Evolutionary conservation across 139 green algal species (phyloP).

Genomic region (Volvox reticuliferus): DNA sequence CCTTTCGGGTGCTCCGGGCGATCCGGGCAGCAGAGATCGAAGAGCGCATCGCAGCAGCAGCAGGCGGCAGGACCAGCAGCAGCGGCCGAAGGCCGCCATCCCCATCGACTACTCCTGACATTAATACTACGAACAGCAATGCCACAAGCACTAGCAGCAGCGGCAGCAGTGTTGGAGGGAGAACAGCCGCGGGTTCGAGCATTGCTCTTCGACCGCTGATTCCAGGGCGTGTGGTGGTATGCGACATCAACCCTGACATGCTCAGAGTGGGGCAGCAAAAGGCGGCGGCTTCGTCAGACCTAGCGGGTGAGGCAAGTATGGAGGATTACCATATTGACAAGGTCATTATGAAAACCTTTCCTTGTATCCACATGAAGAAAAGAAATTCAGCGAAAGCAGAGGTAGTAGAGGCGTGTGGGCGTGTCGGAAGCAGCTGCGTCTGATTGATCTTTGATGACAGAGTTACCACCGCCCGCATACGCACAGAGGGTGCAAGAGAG

Average conservation of each 20-base stretch:
- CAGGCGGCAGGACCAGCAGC: neutral
- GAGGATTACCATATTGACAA: no score
- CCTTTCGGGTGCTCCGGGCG: conserved; percentile 82
- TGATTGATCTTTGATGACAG: no score
- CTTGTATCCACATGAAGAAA: no score
- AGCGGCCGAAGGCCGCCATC: neutral
- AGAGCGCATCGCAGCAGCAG: conserved; percentile 29
- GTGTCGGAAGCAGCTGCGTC: no score
- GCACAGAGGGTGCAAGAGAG: no score
- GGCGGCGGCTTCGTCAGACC: conserved; percentile 57
- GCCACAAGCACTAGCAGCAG: neutral
- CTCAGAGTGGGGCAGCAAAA: conserved; percentile 85
- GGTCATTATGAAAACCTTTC: no score
- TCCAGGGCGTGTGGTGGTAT: conserved; percentile 73
- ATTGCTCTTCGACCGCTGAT: neutral
- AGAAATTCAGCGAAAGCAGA: no score
- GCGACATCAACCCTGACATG: conserved; percentile 98
- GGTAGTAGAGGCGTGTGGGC: no score
- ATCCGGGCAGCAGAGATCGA: conserved; percentile 69
- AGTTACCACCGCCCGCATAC: no score
- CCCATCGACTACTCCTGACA: neutral
- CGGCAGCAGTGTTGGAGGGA: neutral
- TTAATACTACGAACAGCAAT: no score
- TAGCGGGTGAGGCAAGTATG: conserved; percentile 34
- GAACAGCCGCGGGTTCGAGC: neutral